phyloP scores from a whole-genome alignment of 1,284 basidiomycete species.

The Pyrrhoderma lamaoense region DNA sequence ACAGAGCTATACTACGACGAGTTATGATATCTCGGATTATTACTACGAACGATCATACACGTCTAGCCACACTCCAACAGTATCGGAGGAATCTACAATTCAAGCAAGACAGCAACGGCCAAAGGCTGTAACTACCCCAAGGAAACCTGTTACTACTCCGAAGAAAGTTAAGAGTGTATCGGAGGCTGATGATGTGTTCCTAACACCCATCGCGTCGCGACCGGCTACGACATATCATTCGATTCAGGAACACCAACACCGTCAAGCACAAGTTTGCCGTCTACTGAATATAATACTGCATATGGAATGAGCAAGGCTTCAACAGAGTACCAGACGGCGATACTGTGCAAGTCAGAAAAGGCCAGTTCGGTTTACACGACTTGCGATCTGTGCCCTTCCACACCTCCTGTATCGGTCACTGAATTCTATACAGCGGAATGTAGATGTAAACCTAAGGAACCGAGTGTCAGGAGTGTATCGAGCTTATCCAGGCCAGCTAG shows the following conservation, averaged over 20 bases:
- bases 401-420: constrained; percentile 30
- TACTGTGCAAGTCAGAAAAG: constrained; percentile 32
- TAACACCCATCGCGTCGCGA: constrained; percentile 9
- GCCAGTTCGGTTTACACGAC: constrained; percentile 33
- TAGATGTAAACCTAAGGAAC: constrained; percentile 18
- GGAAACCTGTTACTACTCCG: background rate
- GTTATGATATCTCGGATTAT: constrained; percentile 6
- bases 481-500: constrained; percentile 8
- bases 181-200: constrained; percentile 10
- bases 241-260: constrained; percentile 15
- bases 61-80: constrained; percentile 9
- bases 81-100: constrained; percentile 10
- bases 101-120: background rate
- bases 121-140: background rate
- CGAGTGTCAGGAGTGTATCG: background rate
- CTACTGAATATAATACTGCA: constrained; percentile 20
- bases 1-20: constrained; percentile 22
- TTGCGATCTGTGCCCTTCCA: constrained; percentile 40
- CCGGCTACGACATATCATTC: constrained; percentile 12
- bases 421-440: constrained; percentile 31
- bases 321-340: constrained; percentile 42
- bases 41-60: background rate
- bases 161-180: background rate
- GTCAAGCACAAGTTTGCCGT: constrained; percentile 9
- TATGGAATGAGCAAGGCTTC: constrained; percentile 17